phyloP scores from a whole-genome alignment of 1,284 basidiomycete species.

The Irpex sp. region DNA sequence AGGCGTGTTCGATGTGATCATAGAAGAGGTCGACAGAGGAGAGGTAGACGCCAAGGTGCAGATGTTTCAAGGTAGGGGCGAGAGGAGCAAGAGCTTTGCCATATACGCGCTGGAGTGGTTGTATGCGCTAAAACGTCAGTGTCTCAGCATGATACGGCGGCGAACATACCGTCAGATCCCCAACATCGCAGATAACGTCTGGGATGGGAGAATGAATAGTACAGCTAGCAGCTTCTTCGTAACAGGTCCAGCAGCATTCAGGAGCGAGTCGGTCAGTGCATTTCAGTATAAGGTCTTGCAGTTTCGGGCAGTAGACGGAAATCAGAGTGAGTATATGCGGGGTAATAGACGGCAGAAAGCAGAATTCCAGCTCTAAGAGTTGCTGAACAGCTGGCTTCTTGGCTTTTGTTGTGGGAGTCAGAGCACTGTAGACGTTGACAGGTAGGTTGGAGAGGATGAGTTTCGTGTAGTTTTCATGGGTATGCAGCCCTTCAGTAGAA shows the following conservation, averaged over 20 bases:
- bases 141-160: not conserved
- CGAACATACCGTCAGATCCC: constrained; percentile 48
- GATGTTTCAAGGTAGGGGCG: constrained; percentile 37
- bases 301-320: constrained; percentile 38
- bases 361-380: constrained; percentile 42
- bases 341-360: constrained; percentile 52
- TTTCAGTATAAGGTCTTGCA: constrained; percentile 48
- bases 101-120: constrained; percentile 24
- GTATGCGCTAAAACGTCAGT: not conserved
- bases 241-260: constrained; percentile 58
- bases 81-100: constrained; percentile 35
- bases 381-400: not conserved
- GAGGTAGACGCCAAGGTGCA: constrained; percentile 61
- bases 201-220: constrained; percentile 62
- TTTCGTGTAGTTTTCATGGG: constrained; percentile 19
- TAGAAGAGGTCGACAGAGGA: constrained; percentile 42
- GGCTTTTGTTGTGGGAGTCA: not conserved
- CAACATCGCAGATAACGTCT: constrained; percentile 37
- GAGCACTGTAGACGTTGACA: not conserved
- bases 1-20: constrained; percentile 37
- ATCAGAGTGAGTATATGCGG: constrained; percentile 41
- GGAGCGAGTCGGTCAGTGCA: constrained; percentile 52
- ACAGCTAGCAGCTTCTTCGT: constrained; percentile 52
- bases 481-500: constrained; percentile 21
- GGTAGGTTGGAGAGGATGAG: constrained; percentile 24